Percentiles rank a stretch among this genome's conserved stretches.
Evolutionary conservation across 2,329 filamentous ascomycete genomes (phyloP).

Genomic region (Albifimbria verrucaria): DNA sequence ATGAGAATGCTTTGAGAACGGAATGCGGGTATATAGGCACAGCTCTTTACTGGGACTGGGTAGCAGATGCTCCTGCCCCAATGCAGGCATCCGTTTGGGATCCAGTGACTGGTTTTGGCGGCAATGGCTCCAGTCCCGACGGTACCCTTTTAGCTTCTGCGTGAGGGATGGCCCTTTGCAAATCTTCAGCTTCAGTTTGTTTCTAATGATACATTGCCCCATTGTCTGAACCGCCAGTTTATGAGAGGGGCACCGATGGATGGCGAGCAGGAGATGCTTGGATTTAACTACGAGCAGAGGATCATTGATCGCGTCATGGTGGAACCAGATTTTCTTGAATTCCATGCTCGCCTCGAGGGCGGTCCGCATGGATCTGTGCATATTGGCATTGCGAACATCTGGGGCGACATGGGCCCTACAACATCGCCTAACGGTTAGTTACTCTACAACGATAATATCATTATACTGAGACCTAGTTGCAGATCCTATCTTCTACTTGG

Average conservation of each 20-base stretch:
- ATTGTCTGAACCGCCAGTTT: background rate
- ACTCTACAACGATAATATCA: background rate
- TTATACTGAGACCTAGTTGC: background rate
- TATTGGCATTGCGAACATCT: background rate
- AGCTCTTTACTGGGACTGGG: conserved; percentile 2
- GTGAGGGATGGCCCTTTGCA: background rate
- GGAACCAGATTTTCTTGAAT: background rate
- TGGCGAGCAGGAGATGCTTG: conserved; percentile 1
- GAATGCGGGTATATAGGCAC: conserved; percentile 2
- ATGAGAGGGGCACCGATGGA: background rate
- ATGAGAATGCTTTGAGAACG: background rate
- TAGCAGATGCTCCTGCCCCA: background rate
- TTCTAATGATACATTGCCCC: background rate
- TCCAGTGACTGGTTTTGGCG: background rate
- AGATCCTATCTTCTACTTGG: conserved; percentile 4
- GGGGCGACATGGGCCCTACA: background rate
- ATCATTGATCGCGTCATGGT: background rate
- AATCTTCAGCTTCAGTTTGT: background rate
- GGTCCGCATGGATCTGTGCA: background rate
- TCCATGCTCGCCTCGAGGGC: background rate
- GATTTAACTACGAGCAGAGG: background rate
- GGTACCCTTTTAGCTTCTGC: conserved; percentile 1
- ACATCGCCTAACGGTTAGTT: conserved; percentile 3
- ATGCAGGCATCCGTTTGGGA: conserved; percentile 1
- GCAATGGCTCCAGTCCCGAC: background rate